Evolutionary conservation across 352 stramenopile species (phyloP).

Genomic region (Blastocystis sp.): DNA sequence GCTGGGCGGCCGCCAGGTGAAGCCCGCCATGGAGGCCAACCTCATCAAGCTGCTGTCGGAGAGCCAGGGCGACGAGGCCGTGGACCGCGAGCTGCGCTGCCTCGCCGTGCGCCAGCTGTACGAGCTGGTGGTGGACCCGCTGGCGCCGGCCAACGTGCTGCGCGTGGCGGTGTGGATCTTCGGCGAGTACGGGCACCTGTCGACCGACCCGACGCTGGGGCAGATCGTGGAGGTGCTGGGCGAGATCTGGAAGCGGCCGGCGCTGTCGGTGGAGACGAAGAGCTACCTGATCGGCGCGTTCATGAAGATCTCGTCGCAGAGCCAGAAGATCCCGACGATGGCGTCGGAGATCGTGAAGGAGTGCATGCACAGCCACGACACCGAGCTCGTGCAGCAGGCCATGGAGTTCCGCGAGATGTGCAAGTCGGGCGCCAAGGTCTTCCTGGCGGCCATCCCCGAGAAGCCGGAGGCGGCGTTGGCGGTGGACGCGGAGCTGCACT

Average conservation of each 20-base stretch:
- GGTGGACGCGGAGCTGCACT: slow-evolving; percentile 52
- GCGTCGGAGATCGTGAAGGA: slow-evolving; percentile 58
- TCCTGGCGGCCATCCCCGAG: slow-evolving; percentile 53
- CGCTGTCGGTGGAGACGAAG: slow-evolving; percentile 46
- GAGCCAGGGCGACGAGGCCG: slow-evolving; percentile 35
- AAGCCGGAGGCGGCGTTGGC: slow-evolving; percentile 3
- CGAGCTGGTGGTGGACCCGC: slow-evolving; percentile 27
- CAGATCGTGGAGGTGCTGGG: slow-evolving; percentile 50
- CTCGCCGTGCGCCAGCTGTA: slow-evolving; percentile 56
- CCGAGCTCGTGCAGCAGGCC: slow-evolving; percentile 42
- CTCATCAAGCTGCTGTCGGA: slow-evolving; percentile 61
- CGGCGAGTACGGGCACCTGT: slow-evolving; percentile 59
- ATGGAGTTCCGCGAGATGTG: slow-evolving; percentile 69
- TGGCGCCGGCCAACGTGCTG: slow-evolving; percentile 57
- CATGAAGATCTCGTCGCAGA: slow-evolving; percentile 69
- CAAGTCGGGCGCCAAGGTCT: slow-evolving; percentile 43
- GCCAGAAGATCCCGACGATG: slow-evolving; percentile 54
- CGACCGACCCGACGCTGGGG: slow-evolving; percentile 8
- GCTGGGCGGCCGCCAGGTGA: slow-evolving; percentile 52
- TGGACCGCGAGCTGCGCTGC: slow-evolving; percentile 31
- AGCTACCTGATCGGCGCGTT: slow-evolving; percentile 54
- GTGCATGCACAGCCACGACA: slow-evolving; percentile 54
- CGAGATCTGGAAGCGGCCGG: slow-evolving; percentile 54
- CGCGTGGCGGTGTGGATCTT: slow-evolving; percentile 63
- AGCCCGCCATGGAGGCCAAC: slow-evolving; percentile 27